These are phyloP conservation scores for Buxus sempervirens DNA, from an alignment of 164 flowering plant species.

Conservation along the genomic window DNA sequence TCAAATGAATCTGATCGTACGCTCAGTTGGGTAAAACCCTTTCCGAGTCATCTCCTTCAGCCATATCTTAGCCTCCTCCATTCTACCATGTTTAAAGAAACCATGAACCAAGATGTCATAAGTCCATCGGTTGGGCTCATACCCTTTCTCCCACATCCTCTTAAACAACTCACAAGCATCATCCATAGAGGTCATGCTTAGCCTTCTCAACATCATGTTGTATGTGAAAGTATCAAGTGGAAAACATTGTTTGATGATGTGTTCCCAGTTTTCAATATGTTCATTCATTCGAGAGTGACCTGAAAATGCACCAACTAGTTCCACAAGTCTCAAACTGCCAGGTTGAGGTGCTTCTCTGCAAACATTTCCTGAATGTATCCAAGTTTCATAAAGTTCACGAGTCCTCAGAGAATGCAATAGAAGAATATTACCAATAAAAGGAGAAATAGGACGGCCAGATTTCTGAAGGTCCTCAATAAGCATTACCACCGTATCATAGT, in stretches of 20 bases:
- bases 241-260: slow-evolving; percentile 44
- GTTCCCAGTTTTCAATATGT: slow-evolving; percentile 41
- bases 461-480: slow-evolving; percentile 44
- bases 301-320: slow-evolving; percentile 54
- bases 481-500: slow-evolving; percentile 40
- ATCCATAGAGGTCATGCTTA: slow-evolving; percentile 34
- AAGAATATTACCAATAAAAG: slow-evolving; percentile 67
- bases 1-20: slow-evolving; percentile 8
- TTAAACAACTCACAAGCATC: slow-evolving; percentile 37
- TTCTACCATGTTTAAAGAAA: slow-evolving; percentile 41
- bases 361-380: slow-evolving; percentile 33
- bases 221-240: slow-evolving; percentile 52
- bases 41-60: slow-evolving; percentile 43
- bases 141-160: slow-evolving; percentile 46
- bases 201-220: slow-evolving; percentile 59
- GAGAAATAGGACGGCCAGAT: slow-evolving; percentile 44
- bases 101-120: slow-evolving; percentile 52
- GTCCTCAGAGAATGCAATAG: slow-evolving; percentile 41
- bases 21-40: slow-evolving; percentile 32
- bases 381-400: slow-evolving; percentile 38
- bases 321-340: slow-evolving; percentile 36
- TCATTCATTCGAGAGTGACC: slow-evolving; percentile 18
- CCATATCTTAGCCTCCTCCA: slow-evolving; percentile 46
- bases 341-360: slow-evolving; percentile 19
- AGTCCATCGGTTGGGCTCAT: slow-evolving; percentile 64